Evolutionary conservation across 140 eudicot genomes (phyloP).

Genomic region (Bidens hawaiensis): DNA sequence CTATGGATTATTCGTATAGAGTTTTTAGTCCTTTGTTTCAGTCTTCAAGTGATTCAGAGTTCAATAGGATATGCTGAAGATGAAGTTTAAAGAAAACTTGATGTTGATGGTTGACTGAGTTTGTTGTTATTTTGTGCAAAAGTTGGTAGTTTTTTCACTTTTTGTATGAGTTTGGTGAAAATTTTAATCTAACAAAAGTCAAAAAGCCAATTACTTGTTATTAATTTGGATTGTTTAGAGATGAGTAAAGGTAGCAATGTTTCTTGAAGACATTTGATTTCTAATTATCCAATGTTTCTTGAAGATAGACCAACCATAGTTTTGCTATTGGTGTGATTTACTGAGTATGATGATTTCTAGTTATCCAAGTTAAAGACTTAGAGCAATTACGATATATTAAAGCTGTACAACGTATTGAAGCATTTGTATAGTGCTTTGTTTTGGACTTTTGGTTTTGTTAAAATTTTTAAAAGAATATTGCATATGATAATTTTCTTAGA

Average conservation of each 20-base stretch:
- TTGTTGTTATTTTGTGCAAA: slow-evolving; percentile 21
- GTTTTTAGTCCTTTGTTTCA: slow-evolving; percentile 55
- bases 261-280: background rate
- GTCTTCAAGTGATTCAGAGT: slow-evolving; percentile 59
- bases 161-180: slow-evolving; percentile 17
- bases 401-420: background rate
- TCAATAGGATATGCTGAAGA: slow-evolving; percentile 75
- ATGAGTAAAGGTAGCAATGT: background rate
- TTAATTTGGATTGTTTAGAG: slow-evolving; percentile 12
- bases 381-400: background rate
- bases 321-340: too few species aligned
- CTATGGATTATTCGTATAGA: slow-evolving; percentile 27
- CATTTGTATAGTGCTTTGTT: slow-evolving; percentile 1
- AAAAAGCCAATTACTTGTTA: slow-evolving; percentile 16
- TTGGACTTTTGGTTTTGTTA: background rate
- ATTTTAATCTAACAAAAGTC: slow-evolving; percentile 22
- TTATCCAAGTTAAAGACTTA: background rate
- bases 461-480: too few species aligned
- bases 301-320: too few species aligned
- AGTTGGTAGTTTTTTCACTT: background rate
- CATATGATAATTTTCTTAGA: too few species aligned
- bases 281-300: background rate
- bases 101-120: slow-evolving; percentile 6
- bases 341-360: too few species aligned
- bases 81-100: slow-evolving; percentile 43